A percentile compares a stretch with the other conserved stretches of the same genome.
phyloP scores from a whole-genome alignment of 805 yeast species.

The Tetrapisispora pingtungensis region DNA sequence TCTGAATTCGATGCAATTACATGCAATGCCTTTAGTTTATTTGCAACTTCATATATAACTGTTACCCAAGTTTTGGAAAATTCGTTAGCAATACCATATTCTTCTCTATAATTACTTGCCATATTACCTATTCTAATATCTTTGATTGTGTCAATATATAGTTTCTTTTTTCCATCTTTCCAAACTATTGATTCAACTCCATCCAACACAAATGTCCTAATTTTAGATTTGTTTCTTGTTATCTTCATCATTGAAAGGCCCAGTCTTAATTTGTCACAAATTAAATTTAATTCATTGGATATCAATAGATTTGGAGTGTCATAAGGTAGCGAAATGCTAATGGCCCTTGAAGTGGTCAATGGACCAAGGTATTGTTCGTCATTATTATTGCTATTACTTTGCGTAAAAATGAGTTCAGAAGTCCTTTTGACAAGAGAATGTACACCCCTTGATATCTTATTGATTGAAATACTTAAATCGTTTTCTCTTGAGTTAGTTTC shows the following conservation, averaged over 20 bases:
- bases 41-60: conserved; percentile 55
- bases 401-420: conserved; percentile 6
- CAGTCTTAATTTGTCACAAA: conserved; percentile 8
- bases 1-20: conserved; percentile 48
- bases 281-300: conserved; percentile 5
- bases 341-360: conserved; percentile 16
- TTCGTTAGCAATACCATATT: conserved; percentile 61
- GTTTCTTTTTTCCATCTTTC: conserved; percentile 21
- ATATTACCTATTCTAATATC: conserved; percentile 44
- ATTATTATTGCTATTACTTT: not conserved
- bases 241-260: conserved; percentile 23
- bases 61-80: conserved; percentile 68
- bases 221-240: conserved; percentile 22
- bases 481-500: not conserved
- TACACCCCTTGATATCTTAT: conserved; percentile 5
- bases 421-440: conserved; percentile 11
- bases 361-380: conserved; percentile 14
- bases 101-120: conserved; percentile 81
- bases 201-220: conserved; percentile 16
- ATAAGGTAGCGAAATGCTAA: conserved; percentile 10
- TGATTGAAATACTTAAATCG: not conserved
- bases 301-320: conserved; percentile 4
- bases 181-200: conserved; percentile 18
- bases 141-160: conserved; percentile 27
- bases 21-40: conserved; percentile 70